Conservation (phyloP, 164 flowering plant species). For the Chimonanthus salicifolius region DNA sequence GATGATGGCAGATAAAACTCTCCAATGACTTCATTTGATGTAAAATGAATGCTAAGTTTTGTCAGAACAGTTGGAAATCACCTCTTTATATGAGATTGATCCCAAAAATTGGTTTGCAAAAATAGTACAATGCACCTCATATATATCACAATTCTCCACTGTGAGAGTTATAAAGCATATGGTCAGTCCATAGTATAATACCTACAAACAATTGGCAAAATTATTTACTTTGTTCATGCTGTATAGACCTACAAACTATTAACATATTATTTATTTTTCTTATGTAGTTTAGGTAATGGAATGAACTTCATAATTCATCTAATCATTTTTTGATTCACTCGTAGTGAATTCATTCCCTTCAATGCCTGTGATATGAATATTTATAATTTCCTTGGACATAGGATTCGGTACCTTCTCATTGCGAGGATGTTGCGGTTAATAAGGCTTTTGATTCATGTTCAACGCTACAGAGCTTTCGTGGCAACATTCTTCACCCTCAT, state of each 20-base stretch:
- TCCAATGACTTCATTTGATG: too few species aligned
- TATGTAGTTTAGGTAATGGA: background rate
- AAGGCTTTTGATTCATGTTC: conserved; percentile 78
- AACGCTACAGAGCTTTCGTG: conserved; percentile 74
- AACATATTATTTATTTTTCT: background rate
- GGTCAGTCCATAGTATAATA: too few species aligned
- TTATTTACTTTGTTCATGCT: too few species aligned
- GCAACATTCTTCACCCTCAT: conserved; percentile 85
- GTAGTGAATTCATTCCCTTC: background rate
- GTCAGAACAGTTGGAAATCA: too few species aligned
- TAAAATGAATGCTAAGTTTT: too few species aligned
- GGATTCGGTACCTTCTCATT: conserved; percentile 96
- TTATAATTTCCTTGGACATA: conserved; percentile 27
- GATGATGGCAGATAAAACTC: too few species aligned
- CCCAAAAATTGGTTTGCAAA: too few species aligned
- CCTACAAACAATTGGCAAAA: too few species aligned
- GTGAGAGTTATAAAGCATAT: too few species aligned
- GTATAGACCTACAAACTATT: background rate
- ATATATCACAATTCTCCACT: too few species aligned
- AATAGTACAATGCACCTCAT: too few species aligned
- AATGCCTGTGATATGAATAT: background rate
- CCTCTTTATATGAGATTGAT: too few species aligned
- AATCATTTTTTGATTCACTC: background rate
- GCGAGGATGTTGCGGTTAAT: conserved; percentile 90
- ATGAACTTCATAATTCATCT: background rate